These are phyloP conservation scores for Starmerella stellata DNA, from an alignment of 805 yeast species.

Conservation along the genomic window DNA sequence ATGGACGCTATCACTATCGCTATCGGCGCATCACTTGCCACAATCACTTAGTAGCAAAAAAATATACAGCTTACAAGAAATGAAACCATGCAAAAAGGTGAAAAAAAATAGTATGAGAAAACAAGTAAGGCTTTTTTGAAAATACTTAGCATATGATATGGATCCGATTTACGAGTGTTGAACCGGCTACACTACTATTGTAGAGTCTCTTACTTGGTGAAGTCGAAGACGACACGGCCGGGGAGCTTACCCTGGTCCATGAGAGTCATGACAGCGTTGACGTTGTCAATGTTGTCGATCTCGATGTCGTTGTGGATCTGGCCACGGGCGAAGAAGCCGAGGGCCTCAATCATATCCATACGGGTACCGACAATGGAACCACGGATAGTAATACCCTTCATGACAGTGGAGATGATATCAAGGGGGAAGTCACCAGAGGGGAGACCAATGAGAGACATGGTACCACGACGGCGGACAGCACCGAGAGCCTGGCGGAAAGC, in stretches of 20 bases:
- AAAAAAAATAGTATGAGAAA: no score
- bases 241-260: slow-evolving; percentile 74
- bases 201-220: slow-evolving; percentile 30
- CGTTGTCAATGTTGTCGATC: slow-evolving; percentile 41
- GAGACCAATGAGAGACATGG: slow-evolving; percentile 55
- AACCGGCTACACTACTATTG: not conserved
- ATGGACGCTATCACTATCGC: no score
- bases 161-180: not conserved
- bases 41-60: no score
- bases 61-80: no score
- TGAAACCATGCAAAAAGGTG: no score
- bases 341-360: slow-evolving; percentile 67
- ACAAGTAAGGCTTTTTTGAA: no score
- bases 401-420: slow-evolving; percentile 55
- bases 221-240: slow-evolving; percentile 81
- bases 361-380: slow-evolving; percentile 85
- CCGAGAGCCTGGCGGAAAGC: slow-evolving; percentile 46
- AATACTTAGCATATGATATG: no score
- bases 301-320: slow-evolving; percentile 49
- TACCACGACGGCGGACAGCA: slow-evolving; percentile 48
- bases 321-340: slow-evolving; percentile 57
- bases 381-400: slow-evolving; percentile 49
- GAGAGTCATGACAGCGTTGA: slow-evolving; percentile 53
- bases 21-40: no score
- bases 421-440: slow-evolving; percentile 65